These are phyloP conservation scores for Tothia fuscella DNA, from an alignment of 2,329 filamentous ascomycete species.

Conservation along the genomic window DNA sequence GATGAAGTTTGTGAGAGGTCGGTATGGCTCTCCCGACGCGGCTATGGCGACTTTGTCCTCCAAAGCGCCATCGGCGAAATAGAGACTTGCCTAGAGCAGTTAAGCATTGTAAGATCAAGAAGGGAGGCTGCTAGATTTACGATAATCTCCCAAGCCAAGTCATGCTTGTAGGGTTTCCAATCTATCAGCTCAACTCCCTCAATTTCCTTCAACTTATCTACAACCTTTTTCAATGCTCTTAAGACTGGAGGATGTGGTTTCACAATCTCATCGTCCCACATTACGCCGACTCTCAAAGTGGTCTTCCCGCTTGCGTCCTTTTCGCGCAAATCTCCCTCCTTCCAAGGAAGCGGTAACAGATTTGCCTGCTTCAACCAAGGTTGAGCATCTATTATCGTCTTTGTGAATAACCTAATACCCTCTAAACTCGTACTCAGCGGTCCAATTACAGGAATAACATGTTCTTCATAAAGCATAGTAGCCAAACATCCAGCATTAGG, in stretches of 20 bases:
- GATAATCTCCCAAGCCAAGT: conserved; percentile 36
- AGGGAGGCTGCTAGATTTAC: conserved; percentile 16
- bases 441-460: conserved; percentile 39
- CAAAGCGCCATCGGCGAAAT: conserved; percentile 50
- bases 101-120: background rate
- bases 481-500: conserved; percentile 30
- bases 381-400: conserved; percentile 36
- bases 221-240: conserved; percentile 40
- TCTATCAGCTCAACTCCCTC: conserved; percentile 42
- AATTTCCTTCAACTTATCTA: conserved; percentile 30
- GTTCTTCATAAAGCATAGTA: conserved; percentile 34
- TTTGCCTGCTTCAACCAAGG: conserved; percentile 48
- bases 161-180: conserved; percentile 37
- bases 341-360: conserved; percentile 49
- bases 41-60: conserved; percentile 40
- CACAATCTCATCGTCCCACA: conserved; percentile 54
- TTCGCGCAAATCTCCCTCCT: conserved; percentile 17
- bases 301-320: conserved; percentile 14
- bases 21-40: conserved; percentile 44
- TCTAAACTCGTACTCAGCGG: conserved; percentile 42
- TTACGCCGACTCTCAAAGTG: conserved; percentile 45
- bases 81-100: conserved; percentile 27
- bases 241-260: conserved; percentile 53
- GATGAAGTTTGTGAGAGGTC: conserved; percentile 48
- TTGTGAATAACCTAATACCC: conserved; percentile 43